Percentiles rank a stretch among this genome's conserved stretches.
These are phyloP conservation scores for Gyrodon lividus DNA, from an alignment of 768 basidiomycete genomes.

Conservation along the genomic window DNA sequence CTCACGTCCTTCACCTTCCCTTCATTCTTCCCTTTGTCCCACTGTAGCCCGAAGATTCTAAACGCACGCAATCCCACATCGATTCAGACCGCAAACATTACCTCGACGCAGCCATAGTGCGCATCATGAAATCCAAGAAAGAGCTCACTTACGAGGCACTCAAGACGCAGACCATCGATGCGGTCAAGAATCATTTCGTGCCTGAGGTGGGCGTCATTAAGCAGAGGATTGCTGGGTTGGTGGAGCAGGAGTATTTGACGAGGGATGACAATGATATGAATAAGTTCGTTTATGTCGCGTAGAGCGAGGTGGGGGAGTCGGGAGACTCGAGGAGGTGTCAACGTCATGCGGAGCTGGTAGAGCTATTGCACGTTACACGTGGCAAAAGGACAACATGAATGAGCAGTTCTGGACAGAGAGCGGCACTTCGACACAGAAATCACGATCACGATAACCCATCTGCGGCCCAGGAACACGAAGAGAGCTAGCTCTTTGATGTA, in stretches of 20 bases:
- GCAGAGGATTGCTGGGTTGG: conserved; percentile 73
- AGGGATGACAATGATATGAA: conserved; percentile 72
- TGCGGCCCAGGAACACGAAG: too few species aligned
- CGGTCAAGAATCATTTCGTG: conserved; percentile 84
- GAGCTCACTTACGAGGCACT: conserved; percentile 77
- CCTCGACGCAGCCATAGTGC: conserved; percentile 93
- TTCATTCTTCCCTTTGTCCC: neutral
- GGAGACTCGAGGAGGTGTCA: too few species aligned
- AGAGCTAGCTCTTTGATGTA: too few species aligned
- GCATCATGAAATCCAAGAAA: conserved; percentile 93
- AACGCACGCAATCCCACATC: conserved; percentile 77
- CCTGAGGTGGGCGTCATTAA: conserved; percentile 87
- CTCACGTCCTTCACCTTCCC: neutral
- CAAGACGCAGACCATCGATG: conserved; percentile 79
- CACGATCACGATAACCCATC: too few species aligned
- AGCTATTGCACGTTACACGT: neutral
- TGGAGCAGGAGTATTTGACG: conserved; percentile 85
- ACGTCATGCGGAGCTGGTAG: too few species aligned
- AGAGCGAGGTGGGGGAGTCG: neutral
- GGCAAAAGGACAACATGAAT: too few species aligned
- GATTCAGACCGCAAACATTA: conserved; percentile 84
- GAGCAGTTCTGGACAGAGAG: too few species aligned
- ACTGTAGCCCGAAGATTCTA: conserved; percentile 79
- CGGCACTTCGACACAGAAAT: too few species aligned
- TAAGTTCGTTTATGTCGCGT: conserved; percentile 80